A percentile compares a stretch with the other conserved stretches of the same genome.
Evolutionary conservation across 2,329 filamentous ascomycete genomes (phyloP).

Genomic region (Pseudovirgaria hyperparasitica): DNA sequence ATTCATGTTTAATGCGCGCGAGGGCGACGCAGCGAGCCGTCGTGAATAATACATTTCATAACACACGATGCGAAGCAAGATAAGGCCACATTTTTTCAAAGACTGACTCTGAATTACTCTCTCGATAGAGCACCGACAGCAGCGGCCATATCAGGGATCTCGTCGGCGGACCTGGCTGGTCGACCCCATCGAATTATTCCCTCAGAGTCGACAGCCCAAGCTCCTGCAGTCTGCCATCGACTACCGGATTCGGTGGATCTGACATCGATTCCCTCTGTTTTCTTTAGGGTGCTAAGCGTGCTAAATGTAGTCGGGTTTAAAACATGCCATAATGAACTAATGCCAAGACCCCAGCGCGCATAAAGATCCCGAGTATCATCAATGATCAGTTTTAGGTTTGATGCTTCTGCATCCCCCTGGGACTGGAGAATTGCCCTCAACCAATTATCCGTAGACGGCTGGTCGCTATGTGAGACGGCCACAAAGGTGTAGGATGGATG

Average conservation of each 20-base stretch:
- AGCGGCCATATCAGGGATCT: conserved; percentile 41
- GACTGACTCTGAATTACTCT: too few species aligned
- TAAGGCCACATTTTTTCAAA: too few species aligned
- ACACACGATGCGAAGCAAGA: too few species aligned
- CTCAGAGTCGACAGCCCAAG: conserved; percentile 45
- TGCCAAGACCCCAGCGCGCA: conserved; percentile 52
- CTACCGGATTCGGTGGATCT: conserved; percentile 51
- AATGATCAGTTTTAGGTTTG: conserved; percentile 45
- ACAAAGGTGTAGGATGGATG: conserved; percentile 18
- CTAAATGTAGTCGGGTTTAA: conserved; percentile 46
- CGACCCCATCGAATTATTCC: conserved; percentile 42
- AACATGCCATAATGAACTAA: conserved; percentile 49
- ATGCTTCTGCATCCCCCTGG: conserved; percentile 40
- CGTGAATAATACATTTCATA: too few species aligned
- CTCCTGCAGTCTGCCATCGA: conserved; percentile 56
- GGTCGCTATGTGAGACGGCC: conserved; percentile 23
- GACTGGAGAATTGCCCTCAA: conserved; percentile 16
- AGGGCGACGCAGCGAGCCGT: too few species aligned
- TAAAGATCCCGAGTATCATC: conserved; percentile 50
- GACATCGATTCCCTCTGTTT: conserved; percentile 54
- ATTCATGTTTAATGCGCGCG: too few species aligned
- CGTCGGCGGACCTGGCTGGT: conserved; percentile 36
- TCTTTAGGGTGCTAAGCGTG: conserved; percentile 44
- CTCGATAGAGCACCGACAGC: conserved; percentile 22
- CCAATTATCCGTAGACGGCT: conserved; percentile 19